These are phyloP conservation scores for Dactylis glomerata DNA, from an alignment of 176 grass and related monocot species.

Conservation along the genomic window DNA sequence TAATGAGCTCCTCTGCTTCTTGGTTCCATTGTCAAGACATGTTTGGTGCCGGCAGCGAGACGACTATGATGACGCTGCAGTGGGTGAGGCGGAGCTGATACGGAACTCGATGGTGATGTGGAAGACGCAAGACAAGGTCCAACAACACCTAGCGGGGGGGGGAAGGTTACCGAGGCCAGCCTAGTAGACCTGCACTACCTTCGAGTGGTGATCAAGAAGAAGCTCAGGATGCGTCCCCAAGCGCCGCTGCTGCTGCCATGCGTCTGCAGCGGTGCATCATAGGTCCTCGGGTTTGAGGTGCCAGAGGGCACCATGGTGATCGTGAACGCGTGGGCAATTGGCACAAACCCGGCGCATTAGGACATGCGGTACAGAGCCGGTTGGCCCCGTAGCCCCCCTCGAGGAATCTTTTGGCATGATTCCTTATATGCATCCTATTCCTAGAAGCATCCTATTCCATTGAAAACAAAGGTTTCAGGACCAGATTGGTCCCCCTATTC, in stretches of 20 bases:
- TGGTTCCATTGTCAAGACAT: conserved; percentile 15
- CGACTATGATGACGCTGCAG: background rate
- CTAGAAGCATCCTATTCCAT: too few species aligned
- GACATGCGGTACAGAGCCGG: too few species aligned
- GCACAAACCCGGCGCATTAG: conserved; percentile 17
- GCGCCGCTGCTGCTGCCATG: conserved; percentile 11
- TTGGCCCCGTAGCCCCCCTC: too few species aligned
- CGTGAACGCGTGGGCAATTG: conserved; percentile 57
- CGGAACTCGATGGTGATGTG: background rate
- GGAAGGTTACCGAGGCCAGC: background rate
- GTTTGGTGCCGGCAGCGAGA: conserved; percentile 31
- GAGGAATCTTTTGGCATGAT: too few species aligned
- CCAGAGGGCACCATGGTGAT: conserved; percentile 23
- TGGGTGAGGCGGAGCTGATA: conserved; percentile 46
- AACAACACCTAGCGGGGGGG: background rate
- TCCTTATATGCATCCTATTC: too few species aligned
- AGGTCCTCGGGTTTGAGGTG: conserved; percentile 23
- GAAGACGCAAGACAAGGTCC: conserved; percentile 31
- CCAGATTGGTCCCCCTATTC: too few species aligned
- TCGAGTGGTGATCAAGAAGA: conserved; percentile 23
- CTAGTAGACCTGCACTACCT: conserved; percentile 21
- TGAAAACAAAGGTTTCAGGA: too few species aligned
- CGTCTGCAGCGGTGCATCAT: conserved; percentile 7
- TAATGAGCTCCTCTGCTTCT: background rate
- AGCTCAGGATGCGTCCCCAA: conserved; percentile 17